Conservation (phyloP, 2,329 filamentous ascomycete genomes). For the Aspergillus glaucus region DNA sequence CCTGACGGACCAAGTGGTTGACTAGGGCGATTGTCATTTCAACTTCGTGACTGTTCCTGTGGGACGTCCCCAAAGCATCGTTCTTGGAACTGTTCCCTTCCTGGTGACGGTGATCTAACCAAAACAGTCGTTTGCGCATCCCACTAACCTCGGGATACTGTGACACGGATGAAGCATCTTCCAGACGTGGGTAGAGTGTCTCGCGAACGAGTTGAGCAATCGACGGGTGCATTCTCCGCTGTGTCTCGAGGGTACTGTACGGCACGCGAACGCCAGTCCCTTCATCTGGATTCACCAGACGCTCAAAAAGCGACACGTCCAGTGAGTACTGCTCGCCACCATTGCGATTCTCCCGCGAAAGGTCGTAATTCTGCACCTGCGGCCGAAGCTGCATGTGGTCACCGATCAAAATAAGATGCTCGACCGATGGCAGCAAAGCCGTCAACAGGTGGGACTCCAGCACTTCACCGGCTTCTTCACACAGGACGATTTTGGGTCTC, state of each 20-base stretch:
- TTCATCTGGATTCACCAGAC: conserved; percentile 34
- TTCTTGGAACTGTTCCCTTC: conserved; percentile 30
- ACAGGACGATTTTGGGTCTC: conserved; percentile 35
- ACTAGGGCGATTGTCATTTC: conserved; percentile 59
- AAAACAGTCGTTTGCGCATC: conserved; percentile 45
- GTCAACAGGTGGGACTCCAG: conserved; percentile 38
- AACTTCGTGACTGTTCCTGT: conserved; percentile 51
- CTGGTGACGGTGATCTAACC: conserved; percentile 44
- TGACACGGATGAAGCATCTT: conserved; percentile 41
- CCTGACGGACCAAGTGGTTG: conserved; percentile 60
- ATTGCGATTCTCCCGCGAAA: conserved; percentile 26
- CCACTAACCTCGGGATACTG: conserved; percentile 41
- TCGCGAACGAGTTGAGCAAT: conserved; percentile 55
- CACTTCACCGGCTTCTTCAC: conserved; percentile 41
- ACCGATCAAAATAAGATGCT: conserved; percentile 40
- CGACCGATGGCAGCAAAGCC: conserved; percentile 34
- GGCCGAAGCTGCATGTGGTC: conserved; percentile 41
- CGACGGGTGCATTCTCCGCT: conserved; percentile 60
- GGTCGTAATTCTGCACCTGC: conserved; percentile 32
- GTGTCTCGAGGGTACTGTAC: conserved; percentile 46
- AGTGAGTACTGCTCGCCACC: conserved; percentile 37
- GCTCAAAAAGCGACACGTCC: conserved; percentile 49
- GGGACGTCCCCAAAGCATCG: conserved; percentile 32
- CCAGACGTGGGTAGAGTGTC: conserved; percentile 52
- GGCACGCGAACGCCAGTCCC: conserved; percentile 23